Evolutionary conservation across 805 yeast genomes (phyloP), one percentile per base, ranked within the genome.

Genomic region (Gaillardinia entomophila): DNA sequence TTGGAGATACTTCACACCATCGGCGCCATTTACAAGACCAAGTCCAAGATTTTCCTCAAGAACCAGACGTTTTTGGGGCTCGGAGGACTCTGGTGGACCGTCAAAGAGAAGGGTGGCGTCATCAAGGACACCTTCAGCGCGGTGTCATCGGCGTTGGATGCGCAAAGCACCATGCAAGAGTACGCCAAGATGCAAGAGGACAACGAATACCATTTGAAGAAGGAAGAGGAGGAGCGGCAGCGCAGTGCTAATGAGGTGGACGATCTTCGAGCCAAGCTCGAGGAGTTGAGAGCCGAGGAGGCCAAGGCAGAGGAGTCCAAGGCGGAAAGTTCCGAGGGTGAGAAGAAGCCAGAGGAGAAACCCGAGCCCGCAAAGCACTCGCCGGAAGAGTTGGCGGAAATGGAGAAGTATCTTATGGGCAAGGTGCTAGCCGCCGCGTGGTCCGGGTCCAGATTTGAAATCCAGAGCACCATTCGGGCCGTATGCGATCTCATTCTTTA

Each of bases 341-440:
- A 26, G 8, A 34, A 38, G 12, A 35, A 44, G 20, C 8, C 32
- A 8, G 15, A 14, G 14, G 41, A 33, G 16, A 33, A 31, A 31
- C 46, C 45, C 29, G 40, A 40, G 6, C 72, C 72, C 1, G 62
- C 56, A 19, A 61, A 60, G 37, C 71, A 66, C 40, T 54, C 82
- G 1, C 66, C 67, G 3, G 84, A 78, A 42, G 82, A 78, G 34
- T 40, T 78, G 16, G 86, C 85, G 2, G 82, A 79, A 38, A 71
- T 79, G 66, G 90, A 83, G 49, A 79, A 82, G 51, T 66, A 79
- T 20, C 59, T 84, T 42, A 78, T 82, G 68, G 92, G 90, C 14
- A 84, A 83, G 53, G 84, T 83, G 13, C 60, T 84, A 23, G 81
- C 84, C 6, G 90, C 89, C 2, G 92, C 92, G 6, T 84, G 94